Base-by-base conservation (phyloP, 192 early-diverging fungal genomes). In the Coemansia sp. region DNA sequence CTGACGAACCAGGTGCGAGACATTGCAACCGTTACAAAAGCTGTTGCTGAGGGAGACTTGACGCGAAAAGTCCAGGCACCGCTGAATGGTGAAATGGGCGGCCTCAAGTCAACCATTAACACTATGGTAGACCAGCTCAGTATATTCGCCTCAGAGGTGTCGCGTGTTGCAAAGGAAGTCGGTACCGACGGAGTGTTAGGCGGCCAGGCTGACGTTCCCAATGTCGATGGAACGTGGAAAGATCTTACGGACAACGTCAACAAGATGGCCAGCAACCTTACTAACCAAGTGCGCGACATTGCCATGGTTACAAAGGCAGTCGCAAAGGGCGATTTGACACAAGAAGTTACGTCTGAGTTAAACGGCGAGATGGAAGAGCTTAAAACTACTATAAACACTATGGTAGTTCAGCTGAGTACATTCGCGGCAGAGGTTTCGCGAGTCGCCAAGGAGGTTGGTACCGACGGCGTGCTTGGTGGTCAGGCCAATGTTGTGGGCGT, bases 121-220 rank as follows among this genome's bases (percentile, higher is more conserved):
- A 63, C 71, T 47, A 86, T 88, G 82, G 84, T 88, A 47, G 21
- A 81, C 70, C 49, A 80, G 72, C 67, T 68, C 3, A 62, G 58
- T 4, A 68, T 3, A 63, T 38, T 85, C 84, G 82, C 85, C 65
- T 64, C 75, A 4, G 85, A 88, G 61, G 88, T 89, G 1, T 87
- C 88, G 1, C 82, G 88, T 51, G 86, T 89, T 1, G 82, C 88
- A 4, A 82, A 84, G 31, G 88, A 89, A 63, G 88, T 89, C 20
- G 88, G 88, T 2, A 87, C 85, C 0, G 88, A 89, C 67, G 88
- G 88, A 6, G 71, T 73, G 37, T 63, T 90, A 0, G 88, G 88
- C n/a, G 88, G 86, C 9, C 86, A 87, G 60, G 88, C 88, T 2
- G 56, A 85, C 7, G 87, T 89, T 7, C 60, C 50, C 36, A 84